Conservation (phyloP, 768 basidiomycete species). For the Psilocybe sp. region DNA sequence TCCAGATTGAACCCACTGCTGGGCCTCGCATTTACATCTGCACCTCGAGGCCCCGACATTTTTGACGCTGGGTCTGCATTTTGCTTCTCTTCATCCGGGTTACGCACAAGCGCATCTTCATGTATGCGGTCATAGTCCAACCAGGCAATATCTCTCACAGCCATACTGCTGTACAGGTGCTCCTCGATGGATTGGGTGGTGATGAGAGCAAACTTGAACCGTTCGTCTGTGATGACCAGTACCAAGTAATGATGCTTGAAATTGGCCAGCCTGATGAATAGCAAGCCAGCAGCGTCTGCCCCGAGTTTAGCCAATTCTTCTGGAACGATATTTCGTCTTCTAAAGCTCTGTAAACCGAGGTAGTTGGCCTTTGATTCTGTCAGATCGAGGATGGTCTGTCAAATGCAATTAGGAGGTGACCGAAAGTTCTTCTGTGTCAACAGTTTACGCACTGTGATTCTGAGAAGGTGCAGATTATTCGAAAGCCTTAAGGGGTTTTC, state of each 20-base stretch:
- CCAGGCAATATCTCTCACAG: conserved; percentile 80
- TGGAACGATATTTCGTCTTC: conserved; percentile 60
- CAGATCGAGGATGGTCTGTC: conserved; percentile 77
- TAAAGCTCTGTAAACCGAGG: conserved; percentile 76
- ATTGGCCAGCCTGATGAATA: conserved; percentile 76
- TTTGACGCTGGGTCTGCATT: background rate
- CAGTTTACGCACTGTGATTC: conserved; percentile 52
- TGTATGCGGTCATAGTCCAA: conserved; percentile 69
- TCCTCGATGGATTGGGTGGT: conserved; percentile 55
- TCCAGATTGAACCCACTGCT: conserved; percentile 61
- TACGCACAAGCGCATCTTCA: conserved; percentile 31
- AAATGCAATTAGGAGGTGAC: background rate
- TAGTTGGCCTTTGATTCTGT: conserved; percentile 85
- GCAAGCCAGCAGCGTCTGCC: conserved; percentile 49
- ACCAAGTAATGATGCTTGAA: conserved; percentile 85
- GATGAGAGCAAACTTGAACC: conserved; percentile 81
- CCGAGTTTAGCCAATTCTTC: conserved; percentile 80
- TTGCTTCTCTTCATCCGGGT: background rate
- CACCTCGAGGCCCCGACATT: background rate
- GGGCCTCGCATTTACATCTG: background rate
- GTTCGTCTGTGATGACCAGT: conserved; percentile 73
- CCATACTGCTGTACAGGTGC: conserved; percentile 55
- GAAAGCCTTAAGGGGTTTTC: conserved; percentile 61
- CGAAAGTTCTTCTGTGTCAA: background rate
- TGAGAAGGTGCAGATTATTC: conserved; percentile 54